phyloP scores from a whole-genome alignment of 192 early-diverging fungal species.

The Funneliformis mosseae region DNA sequence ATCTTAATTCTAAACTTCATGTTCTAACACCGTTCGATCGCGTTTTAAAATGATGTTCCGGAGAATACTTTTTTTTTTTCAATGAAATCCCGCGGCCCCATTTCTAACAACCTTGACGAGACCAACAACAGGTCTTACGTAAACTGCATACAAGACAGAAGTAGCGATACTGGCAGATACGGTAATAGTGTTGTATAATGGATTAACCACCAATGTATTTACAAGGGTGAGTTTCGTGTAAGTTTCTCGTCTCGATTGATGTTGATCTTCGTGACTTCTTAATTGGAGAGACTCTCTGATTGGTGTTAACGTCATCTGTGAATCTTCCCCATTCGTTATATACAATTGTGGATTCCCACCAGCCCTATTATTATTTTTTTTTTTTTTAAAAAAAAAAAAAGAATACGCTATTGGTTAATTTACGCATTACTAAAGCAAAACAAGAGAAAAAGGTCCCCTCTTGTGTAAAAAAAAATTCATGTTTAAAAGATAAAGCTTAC shows the following conservation, averaged over 20 bases:
- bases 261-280: background rate
- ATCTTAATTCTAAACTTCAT: too few relatives aligned
- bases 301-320: too few relatives aligned
- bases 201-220: slow-evolving; percentile 24
- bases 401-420: background rate
- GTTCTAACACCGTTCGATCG: too few relatives aligned
- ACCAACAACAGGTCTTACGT: slow-evolving; percentile 17
- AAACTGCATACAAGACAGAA: slow-evolving; percentile 3
- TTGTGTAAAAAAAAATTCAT: too few relatives aligned
- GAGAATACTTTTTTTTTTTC: too few relatives aligned
- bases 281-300: too few relatives aligned
- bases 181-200: slow-evolving; percentile 17
- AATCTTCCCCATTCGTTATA: background rate
- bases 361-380: background rate
- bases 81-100: background rate
- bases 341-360: background rate
- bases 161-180: background rate
- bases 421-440: background rate
- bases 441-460: too few relatives aligned
- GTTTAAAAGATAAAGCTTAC: slow-evolving; percentile 14
- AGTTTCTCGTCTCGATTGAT: background rate
- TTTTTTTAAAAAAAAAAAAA: background rate
- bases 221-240: background rate
- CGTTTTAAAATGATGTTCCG: too few relatives aligned
- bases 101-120: background rate